Base-by-base conservation (phyloP, 176 grass and related monocot genomes). In the Pharus latifolius region DNA sequence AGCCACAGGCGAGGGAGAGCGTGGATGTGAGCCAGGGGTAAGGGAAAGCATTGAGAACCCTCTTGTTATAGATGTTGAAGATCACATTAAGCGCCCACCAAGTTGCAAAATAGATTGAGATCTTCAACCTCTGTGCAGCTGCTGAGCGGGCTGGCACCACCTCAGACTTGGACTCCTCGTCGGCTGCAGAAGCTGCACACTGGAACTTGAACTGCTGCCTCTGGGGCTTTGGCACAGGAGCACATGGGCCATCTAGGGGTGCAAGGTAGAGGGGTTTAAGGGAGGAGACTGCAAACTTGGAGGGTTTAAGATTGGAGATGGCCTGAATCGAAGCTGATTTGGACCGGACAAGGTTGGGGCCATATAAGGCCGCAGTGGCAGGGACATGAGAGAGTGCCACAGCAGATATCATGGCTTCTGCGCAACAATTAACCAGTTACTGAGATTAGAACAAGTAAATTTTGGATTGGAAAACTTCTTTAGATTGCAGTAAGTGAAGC, bases 81-180 rank as follows among this genome's bases (percentile, higher is more conserved):
- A 96, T 91, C n/a, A 96, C 92, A 65, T 92, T 96, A 27, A 96
- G 79, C 9, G 88, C 88, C 92, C 92, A 96, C 92, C 92, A 96
- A n/a, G 86, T 89, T 0, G 86, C 88, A 3, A 96, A 96, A 67
- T 96, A 96, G 54, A 87, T 84, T 10, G 88, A 91, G 11, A 96
- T 92, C 69, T 96, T 92, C 22, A 96, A 32, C 80, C 53, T 96
- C 41, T 76, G 83, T 3, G 82, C 79, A 17, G 69, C 67, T 58
- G 84, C 74, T 0, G 88, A 85, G 34, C 23, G 50, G 10, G 17
- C 24, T 6, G 86, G 79, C 34, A 65, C 38, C 19, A 62, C 63
- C 59, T 80, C 54, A 18, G 55, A 24, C 49, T 88, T 74, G 9
- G 84, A 65, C 18, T 85, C 85, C 27, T 88, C 45, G 82, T 88